These are phyloP conservation scores for Volvox carteri DNA, from an alignment of 163 green algal species.

Conservation along the genomic window DNA sequence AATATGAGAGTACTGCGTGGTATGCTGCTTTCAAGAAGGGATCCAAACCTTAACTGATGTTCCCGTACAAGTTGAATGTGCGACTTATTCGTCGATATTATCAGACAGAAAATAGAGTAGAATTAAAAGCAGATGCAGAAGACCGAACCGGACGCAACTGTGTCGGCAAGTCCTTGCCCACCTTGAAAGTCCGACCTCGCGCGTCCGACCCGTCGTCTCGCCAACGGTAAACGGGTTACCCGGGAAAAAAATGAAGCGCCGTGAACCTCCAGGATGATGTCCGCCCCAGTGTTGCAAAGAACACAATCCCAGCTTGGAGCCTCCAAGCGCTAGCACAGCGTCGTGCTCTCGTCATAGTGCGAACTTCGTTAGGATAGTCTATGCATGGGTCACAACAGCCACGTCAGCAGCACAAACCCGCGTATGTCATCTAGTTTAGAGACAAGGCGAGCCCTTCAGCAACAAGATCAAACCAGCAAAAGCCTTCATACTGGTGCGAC, in stretches of 20 bases:
- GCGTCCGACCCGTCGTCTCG: neutral
- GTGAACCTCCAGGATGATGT: neutral
- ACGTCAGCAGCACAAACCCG: neutral
- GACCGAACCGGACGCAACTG: neutral
- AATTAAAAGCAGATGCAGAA: neutral
- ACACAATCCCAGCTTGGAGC: neutral
- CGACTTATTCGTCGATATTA: neutral
- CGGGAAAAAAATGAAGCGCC: neutral
- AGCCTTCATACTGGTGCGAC: no score
- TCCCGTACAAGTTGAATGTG: neutral
- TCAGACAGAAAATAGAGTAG: no score
- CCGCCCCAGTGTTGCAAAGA: neutral
- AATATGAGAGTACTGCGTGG: no score
- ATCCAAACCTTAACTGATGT: neutral
- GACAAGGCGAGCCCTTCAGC: no score
- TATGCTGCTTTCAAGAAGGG: neutral
- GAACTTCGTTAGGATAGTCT: neutral
- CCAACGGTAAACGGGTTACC: neutral
- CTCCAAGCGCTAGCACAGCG: conserved; percentile 10
- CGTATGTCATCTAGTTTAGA: no score
- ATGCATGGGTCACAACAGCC: neutral
- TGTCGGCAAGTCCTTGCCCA: neutral
- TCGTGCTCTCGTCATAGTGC: neutral
- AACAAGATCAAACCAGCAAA: no score
- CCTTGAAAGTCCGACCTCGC: neutral